Conservation (phyloP, 2,329 filamentous ascomycete species). For the Coniosporium tulheliwenetii region DNA sequence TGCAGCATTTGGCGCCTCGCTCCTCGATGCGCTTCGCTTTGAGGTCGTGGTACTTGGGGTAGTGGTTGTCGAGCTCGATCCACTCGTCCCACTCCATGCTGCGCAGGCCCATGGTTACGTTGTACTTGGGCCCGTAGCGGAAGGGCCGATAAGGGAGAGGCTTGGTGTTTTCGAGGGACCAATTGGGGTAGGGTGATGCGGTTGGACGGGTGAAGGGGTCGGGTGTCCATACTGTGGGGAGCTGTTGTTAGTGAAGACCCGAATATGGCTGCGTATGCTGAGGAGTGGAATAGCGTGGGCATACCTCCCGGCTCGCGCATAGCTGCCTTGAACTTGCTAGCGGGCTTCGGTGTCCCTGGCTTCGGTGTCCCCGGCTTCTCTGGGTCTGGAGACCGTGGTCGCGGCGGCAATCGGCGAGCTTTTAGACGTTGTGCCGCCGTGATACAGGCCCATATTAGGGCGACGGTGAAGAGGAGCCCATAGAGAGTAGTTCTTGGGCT, state of each 20-base stretch:
- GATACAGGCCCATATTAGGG: slow-evolving; percentile 15
- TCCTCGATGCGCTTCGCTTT: slow-evolving; percentile 54
- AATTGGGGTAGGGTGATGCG: slow-evolving; percentile 48
- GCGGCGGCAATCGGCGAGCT: not conserved
- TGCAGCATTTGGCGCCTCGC: slow-evolving; percentile 50
- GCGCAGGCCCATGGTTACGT: slow-evolving; percentile 65
- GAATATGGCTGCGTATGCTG: not conserved
- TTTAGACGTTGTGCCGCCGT: slow-evolving; percentile 14
- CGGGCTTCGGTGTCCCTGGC: slow-evolving; percentile 7
- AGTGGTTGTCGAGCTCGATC: slow-evolving; percentile 78
- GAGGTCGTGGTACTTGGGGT: slow-evolving; percentile 52
- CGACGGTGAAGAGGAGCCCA: slow-evolving; percentile 14
- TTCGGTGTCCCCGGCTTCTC: too few species aligned
- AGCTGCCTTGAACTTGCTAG: slow-evolving; percentile 15
- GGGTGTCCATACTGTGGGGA: slow-evolving; percentile 37
- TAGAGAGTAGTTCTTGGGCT: slow-evolving; percentile 13
- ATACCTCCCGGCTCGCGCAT: slow-evolving; percentile 32
- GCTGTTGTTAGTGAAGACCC: slow-evolving; percentile 3
- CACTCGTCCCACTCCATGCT: slow-evolving; percentile 55
- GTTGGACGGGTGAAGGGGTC: slow-evolving; percentile 43
- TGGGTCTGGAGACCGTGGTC: slow-evolving; percentile 21
- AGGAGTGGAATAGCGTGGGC: slow-evolving; percentile 1
- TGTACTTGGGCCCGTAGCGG: slow-evolving; percentile 60
- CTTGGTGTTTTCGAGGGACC: slow-evolving; percentile 52
- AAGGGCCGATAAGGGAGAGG: slow-evolving; percentile 68